A percentile compares a stretch with the other conserved stretches of the same genome.
phyloP scores from a whole-genome alignment of 305 asterid species.

The Stenogyne calaminthoides region DNA sequence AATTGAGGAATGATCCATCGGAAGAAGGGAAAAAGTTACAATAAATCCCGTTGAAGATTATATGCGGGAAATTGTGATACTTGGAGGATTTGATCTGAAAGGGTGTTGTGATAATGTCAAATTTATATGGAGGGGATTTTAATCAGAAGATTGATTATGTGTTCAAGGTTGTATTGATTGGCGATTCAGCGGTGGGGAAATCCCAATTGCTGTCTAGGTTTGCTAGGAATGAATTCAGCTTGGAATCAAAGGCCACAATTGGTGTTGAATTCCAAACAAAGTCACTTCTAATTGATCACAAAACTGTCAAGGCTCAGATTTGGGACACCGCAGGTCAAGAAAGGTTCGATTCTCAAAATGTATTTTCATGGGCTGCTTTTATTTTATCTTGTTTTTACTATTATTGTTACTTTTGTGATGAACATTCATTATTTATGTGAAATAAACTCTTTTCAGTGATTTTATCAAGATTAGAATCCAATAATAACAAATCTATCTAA shows the following conservation, averaged over 20 bases:
- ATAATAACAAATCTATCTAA: no score
- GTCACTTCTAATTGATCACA: conserved; percentile 62
- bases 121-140: conserved; percentile 60
- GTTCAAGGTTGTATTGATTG: conserved; percentile 71
- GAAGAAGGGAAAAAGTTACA: neutral
- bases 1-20: conserved; percentile 12
- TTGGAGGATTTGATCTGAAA: conserved; percentile 24
- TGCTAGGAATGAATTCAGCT: conserved; percentile 68
- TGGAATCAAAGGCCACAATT: conserved; percentile 79
- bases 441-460: no score
- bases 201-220: conserved; percentile 73
- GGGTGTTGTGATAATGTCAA: conserved; percentile 50
- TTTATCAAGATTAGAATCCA: no score
- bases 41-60: neutral
- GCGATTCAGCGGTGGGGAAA: conserved; percentile 83
- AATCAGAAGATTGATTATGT: conserved; percentile 78
- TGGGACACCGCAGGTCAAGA: conserved; percentile 93
- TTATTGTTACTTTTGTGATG: no score
- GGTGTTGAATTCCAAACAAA: conserved; percentile 84
- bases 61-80: conserved; percentile 22
- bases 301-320: conserved; percentile 79
- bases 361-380: neutral
- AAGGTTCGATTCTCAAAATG: conserved; percentile 37
- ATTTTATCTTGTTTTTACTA: no score
- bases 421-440: no score